These are phyloP conservation scores for Selaginella moellendorffii DNA, from an alignment of 75 land plant species.

Conservation along the genomic window DNA sequence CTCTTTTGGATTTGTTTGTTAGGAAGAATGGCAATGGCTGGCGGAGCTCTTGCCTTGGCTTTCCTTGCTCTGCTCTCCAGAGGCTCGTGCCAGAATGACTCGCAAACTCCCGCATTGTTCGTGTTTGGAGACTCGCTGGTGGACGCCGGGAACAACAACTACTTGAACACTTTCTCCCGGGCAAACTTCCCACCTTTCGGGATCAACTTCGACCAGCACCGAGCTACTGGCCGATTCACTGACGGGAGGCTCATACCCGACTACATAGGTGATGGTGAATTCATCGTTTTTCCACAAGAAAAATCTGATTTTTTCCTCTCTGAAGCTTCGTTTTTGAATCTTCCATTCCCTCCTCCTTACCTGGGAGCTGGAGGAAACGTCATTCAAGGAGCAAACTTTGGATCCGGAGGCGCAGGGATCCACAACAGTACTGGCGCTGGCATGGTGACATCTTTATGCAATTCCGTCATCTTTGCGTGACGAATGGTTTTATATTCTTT, in stretches of 20 bases:
- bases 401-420: background rate
- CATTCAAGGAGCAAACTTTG: background rate
- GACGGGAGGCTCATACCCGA: conserved; percentile 2
- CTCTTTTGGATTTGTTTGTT: too few species aligned
- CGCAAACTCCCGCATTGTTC: conserved; percentile 2
- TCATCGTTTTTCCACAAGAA: background rate
- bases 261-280: background rate
- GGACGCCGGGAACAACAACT: conserved; percentile 7
- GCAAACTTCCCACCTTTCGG: background rate
- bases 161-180: background rate
- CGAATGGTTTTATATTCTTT: background rate
- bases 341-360: conserved; percentile 1
- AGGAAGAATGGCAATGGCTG: too few species aligned
- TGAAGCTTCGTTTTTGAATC: background rate
- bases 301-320: background rate
- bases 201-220: background rate
- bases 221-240: background rate
- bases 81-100: too few species aligned
- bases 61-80: too few species aligned
- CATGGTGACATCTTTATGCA: background rate
- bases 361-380: conserved; percentile 8
- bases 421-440: background rate
- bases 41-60: too few species aligned
- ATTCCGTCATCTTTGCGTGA: background rate
- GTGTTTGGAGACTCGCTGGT: conserved; percentile 9